A percentile compares a stretch with the other conserved stretches of the same genome.
Evolutionary conservation across 1,284 basidiomycete species (phyloP).

Genomic region (Volvariella volvacea): DNA sequence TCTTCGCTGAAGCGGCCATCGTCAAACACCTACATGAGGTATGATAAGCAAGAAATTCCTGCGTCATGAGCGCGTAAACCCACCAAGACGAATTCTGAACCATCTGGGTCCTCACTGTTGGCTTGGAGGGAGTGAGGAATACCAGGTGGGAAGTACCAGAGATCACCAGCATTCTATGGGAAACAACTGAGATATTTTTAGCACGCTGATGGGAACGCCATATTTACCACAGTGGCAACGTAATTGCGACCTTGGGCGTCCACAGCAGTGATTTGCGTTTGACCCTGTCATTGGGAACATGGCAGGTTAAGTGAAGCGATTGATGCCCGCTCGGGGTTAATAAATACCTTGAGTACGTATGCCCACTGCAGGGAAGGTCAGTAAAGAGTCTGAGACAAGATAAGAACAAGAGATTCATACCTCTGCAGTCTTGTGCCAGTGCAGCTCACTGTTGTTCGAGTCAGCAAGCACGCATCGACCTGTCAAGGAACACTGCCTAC

Average conservation of each 20-base stretch:
- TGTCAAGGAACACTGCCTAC: conserved; percentile 30
- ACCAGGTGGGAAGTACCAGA: conserved; percentile 68
- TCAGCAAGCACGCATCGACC: no score
- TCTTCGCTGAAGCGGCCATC: conserved; percentile 63
- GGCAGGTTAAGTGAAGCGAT: background rate
- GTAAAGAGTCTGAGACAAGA: conserved; percentile 5
- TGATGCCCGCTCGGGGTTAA: background rate
- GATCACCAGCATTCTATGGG: conserved; percentile 25
- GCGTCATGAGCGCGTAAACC: conserved; percentile 15
- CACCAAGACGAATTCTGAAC: conserved; percentile 66
- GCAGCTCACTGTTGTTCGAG: conserved; percentile 55
- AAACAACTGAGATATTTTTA: background rate
- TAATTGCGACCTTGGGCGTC: conserved; percentile 56
- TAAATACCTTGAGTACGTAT: conserved; percentile 49
- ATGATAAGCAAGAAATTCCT: background rate
- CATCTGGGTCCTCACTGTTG: conserved; percentile 46
- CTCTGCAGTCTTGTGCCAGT: conserved; percentile 70
- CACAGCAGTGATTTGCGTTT: conserved; percentile 55
- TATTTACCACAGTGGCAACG: conserved; percentile 45
- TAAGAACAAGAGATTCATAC: conserved; percentile 21
- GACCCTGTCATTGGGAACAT: conserved; percentile 34
- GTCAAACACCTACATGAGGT: conserved; percentile 47
- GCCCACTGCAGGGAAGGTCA: conserved; percentile 43
- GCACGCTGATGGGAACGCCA: conserved; percentile 2
- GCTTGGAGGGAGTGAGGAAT: conserved; percentile 63